Percentiles rank a stretch among this genome's conserved stretches.
phyloP scores from a whole-genome alignment of 2,329 filamentous ascomycete species.

The Trichoderma sp. region DNA sequence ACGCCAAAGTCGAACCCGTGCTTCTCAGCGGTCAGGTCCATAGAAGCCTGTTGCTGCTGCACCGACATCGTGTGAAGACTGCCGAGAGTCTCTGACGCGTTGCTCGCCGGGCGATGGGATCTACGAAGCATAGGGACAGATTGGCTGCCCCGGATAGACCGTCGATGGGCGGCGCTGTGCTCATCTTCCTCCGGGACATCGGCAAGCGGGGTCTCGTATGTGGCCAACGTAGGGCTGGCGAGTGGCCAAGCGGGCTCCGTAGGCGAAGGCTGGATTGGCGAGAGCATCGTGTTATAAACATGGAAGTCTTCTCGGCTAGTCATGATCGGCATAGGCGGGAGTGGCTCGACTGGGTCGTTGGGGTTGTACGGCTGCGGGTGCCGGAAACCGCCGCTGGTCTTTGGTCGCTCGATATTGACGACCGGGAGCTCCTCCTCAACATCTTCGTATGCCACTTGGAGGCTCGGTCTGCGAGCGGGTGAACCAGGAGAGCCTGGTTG shows the following conservation, averaged over 20 bases:
- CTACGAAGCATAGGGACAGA: conserved; percentile 54
- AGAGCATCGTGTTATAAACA: not conserved
- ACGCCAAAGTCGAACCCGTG: conserved; percentile 27
- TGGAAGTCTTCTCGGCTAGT: conserved; percentile 11
- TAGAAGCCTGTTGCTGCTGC: conserved; percentile 34
- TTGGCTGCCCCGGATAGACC: conserved; percentile 52
- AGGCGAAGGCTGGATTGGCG: conserved; percentile 21
- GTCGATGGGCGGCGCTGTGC: conserved; percentile 34
- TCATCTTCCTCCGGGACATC: conserved; percentile 65
- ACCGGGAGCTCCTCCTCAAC: conserved; percentile 33
- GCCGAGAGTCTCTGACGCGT: conserved; percentile 53
- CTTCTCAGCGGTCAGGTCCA: conserved; percentile 11
- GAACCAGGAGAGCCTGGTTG: conserved; percentile 41
- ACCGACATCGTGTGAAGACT: conserved; percentile 34
- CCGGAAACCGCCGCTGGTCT: conserved; percentile 45
- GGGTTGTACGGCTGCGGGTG: conserved; percentile 43
- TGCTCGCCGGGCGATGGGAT: conserved; percentile 44
- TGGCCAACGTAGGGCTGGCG: conserved; percentile 24
- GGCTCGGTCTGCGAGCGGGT: conserved; percentile 55
- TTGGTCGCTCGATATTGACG: conserved; percentile 41
- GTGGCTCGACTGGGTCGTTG: conserved; percentile 24
- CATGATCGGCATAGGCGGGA: conserved; percentile 6
- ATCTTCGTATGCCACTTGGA: conserved; percentile 47
- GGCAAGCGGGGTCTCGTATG: conserved; percentile 47
- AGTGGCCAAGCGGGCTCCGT: conserved; percentile 45